Base-by-base conservation (phyloP, 106 monocot species). In the Allium cepa region DNA sequence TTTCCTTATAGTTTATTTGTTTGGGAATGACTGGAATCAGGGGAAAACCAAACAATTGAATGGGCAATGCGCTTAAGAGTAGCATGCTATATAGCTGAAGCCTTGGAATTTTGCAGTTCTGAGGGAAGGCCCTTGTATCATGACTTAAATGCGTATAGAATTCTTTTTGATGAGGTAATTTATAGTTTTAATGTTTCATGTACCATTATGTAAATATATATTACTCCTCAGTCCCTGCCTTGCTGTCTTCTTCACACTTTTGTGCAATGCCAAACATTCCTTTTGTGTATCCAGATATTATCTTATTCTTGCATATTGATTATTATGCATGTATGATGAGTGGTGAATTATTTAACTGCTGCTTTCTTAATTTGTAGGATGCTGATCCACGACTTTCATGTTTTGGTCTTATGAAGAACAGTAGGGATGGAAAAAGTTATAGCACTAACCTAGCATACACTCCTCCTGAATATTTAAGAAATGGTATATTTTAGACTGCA, bases 371-470 rank as follows among this genome's bases (percentile, higher is more conserved):
- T 83, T 68, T 78, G 66, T 71, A 95, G 95, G 81, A 78, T 67
- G 91, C 88, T 69, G 85, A 95, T 85, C 92, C 92, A 62, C 79
- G 91, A 48, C 88, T 95, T 67, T 95, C 95, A 56, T 94, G 94
- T 80, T 94, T 94, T 79, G 90, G 90, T 49, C 73, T 94, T 4
- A 94, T 94, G 94, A 94, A 94, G 74, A 94, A 94, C 67, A 94
- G 94, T 75, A 77, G 94, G 72, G 90, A 94, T 77, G 94, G 94
- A 15, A 94, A 87, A 76, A 94, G 94, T 72, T 94, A 94, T 68
- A 94, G 94, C 81, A 94, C 94, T 79, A 94, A 94, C 47, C 79
- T 94, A 27, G 94, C 94, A 36, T 94, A 94, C 69, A 94, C 90
- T 28, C 94, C 94, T 26, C 94, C 94, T 28, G 94, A 94, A 63